Percentiles rank a stretch among this genome's conserved stretches.
Evolutionary conservation across 257 asterid genomes (phyloP).

Genomic region (Mitragyna speciosa): DNA sequence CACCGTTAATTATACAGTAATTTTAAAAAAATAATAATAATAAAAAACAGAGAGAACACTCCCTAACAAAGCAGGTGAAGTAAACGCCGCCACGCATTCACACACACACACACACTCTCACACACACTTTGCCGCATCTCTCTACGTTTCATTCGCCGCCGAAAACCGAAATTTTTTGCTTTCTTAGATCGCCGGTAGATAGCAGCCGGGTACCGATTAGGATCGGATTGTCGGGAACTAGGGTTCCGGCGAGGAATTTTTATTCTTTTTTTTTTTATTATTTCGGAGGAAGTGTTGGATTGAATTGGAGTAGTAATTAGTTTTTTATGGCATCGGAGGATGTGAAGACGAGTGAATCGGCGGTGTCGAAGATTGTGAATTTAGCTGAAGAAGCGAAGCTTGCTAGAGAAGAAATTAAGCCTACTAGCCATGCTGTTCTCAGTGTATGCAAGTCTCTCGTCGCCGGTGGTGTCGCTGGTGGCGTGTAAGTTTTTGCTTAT

Average conservation of each 20-base stretch:
- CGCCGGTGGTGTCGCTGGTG: constrained; percentile 98
- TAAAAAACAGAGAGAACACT: no score
- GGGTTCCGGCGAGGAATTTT: neutral
- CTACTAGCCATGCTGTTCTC: constrained; percentile 59
- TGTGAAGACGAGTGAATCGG: constrained; percentile 81
- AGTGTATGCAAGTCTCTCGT: constrained; percentile 81
- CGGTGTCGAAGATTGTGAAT: constrained; percentile 88
- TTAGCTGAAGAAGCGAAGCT: constrained; percentile 94
- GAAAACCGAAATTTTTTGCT: neutral
- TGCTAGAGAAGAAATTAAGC: constrained; percentile 80
- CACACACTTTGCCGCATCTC: constrained; percentile 8
- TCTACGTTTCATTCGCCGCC: neutral
- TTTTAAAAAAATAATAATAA: no score
- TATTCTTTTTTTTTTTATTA: neutral
- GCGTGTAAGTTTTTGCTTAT: constrained; percentile 57
- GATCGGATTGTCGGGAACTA: neutral
- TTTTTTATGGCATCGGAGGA: constrained; percentile 85
- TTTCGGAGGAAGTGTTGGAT: neutral
- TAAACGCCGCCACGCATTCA: constrained; percentile 21
- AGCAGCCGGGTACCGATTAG: no score
- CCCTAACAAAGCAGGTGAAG: neutral
- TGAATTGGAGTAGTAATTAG: neutral
- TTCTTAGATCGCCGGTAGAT: constrained; percentile 1
- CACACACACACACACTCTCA: neutral
- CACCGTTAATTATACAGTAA: no score